These are phyloP conservation scores for Corinectria fuckeliana DNA, from an alignment of 2,329 filamentous ascomycete species.

Conservation along the genomic window DNA sequence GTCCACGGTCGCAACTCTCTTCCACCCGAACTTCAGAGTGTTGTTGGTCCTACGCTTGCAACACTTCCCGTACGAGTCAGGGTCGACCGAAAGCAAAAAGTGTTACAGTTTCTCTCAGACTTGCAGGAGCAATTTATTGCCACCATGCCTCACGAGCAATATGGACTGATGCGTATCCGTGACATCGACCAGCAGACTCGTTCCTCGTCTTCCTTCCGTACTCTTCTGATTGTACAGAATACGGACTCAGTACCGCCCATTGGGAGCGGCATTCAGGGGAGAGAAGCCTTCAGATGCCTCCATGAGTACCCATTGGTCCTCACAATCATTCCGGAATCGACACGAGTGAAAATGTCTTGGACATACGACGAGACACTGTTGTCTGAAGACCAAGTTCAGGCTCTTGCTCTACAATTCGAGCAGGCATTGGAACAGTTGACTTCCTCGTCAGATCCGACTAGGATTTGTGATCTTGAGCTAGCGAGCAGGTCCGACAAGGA, in stretches of 20 bases:
- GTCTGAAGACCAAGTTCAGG: not conserved
- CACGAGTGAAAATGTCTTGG: not conserved
- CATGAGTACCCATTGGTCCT: not conserved
- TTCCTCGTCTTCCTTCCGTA: not conserved
- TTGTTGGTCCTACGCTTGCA: not conserved
- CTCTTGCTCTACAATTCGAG: not conserved
- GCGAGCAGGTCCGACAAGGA: not conserved
- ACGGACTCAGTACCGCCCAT: not conserved
- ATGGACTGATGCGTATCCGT: not conserved
- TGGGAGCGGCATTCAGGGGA: not conserved
- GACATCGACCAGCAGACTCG: not conserved
- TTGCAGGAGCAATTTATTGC: not conserved
- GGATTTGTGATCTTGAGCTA: not conserved
- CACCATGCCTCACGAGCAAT: not conserved
- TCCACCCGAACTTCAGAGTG: not conserved
- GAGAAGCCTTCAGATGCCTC: not conserved
- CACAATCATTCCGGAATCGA: not conserved
- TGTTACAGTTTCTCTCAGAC: not conserved
- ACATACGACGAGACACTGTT: not conserved
- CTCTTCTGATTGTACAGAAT: not conserved
- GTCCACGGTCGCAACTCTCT: not conserved
- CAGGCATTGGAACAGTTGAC: not conserved
- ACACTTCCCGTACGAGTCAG: not conserved
- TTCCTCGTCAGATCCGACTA: not conserved
- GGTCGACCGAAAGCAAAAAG: not conserved